phyloP scores from a whole-genome alignment of 148 eudicot genomes.

The Chenopodium formosanum region DNA sequence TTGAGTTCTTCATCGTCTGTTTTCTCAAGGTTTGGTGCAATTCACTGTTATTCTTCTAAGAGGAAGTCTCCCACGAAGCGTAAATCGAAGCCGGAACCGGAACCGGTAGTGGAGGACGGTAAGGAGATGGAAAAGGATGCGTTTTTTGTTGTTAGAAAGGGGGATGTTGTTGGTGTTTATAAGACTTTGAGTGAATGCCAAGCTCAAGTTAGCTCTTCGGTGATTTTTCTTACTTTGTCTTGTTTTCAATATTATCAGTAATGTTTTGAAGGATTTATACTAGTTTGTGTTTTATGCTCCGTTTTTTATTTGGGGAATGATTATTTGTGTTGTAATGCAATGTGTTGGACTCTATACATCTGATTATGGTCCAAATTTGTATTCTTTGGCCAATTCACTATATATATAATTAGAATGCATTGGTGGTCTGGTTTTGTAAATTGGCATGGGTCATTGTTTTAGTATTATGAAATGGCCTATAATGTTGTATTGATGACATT shows the following conservation, averaged over 20 bases:
- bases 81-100: conserved; percentile 15
- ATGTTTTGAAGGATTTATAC: background rate
- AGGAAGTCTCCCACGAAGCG: conserved; percentile 21
- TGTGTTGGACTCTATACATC: background rate
- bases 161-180: conserved; percentile 72
- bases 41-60: conserved; percentile 18
- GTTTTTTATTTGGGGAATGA: too few relatives aligned
- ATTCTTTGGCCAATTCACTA: background rate
- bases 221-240: conserved; percentile 13
- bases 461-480: background rate
- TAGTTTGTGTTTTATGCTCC: background rate
- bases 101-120: conserved; percentile 33
- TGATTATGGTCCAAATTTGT: background rate
- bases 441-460: too few relatives aligned
- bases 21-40: conserved; percentile 12
- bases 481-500: background rate
- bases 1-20: conserved; percentile 14
- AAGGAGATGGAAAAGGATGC: conserved; percentile 64
- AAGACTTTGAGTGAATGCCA: conserved; percentile 66
- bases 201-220: conserved; percentile 60
- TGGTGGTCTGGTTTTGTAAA: background rate
- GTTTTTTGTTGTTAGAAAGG: conserved; percentile 73
- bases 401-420: background rate
- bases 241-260: background rate
- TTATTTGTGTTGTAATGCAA: too few relatives aligned